phyloP scores from a whole-genome alignment of 2,329 filamentous ascomycete genomes.

The Trichoderma asperellum region DNA sequence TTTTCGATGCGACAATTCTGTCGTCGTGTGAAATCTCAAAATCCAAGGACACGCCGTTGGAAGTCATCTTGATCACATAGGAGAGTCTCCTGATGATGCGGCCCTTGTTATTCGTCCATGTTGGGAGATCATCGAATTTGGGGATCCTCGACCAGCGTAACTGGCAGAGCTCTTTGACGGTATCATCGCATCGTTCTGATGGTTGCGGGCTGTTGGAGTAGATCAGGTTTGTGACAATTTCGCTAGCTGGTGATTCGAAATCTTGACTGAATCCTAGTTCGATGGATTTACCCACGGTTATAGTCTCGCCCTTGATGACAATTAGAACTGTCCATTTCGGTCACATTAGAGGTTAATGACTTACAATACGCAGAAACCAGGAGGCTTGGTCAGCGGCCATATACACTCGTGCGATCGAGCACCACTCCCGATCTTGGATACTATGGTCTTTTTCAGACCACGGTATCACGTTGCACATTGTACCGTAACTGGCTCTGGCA shows the following conservation, averaged over 20 bases:
- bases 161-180: constrained; percentile 29
- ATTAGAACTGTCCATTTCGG: background rate
- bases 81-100: constrained; percentile 1
- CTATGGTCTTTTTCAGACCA: constrained; percentile 30
- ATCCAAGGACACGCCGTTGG: constrained; percentile 29
- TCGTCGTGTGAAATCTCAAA: constrained; percentile 27
- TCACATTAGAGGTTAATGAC: background rate
- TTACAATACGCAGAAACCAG: constrained; percentile 39
- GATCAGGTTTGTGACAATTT: constrained; percentile 26
- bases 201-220: constrained; percentile 27
- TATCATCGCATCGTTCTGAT: constrained; percentile 20
- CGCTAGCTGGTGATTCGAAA: constrained; percentile 9
- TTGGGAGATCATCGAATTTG: constrained; percentile 14
- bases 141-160: constrained; percentile 30
- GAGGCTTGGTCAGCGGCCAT: constrained; percentile 32
- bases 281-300: constrained; percentile 1
- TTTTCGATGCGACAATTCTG: constrained; percentile 26
- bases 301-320: background rate
- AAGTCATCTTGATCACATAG: constrained; percentile 29
- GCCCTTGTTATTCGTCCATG: constrained; percentile 24
- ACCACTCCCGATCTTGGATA: constrained; percentile 29
- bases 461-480: rapidly evolving
- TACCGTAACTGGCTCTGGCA: constrained; percentile 39
- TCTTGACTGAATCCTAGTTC: constrained; percentile 17
- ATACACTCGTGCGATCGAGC: background rate